Conservation (phyloP, 352 stramenopile species). For the Phytophthora vignae region DNA sequence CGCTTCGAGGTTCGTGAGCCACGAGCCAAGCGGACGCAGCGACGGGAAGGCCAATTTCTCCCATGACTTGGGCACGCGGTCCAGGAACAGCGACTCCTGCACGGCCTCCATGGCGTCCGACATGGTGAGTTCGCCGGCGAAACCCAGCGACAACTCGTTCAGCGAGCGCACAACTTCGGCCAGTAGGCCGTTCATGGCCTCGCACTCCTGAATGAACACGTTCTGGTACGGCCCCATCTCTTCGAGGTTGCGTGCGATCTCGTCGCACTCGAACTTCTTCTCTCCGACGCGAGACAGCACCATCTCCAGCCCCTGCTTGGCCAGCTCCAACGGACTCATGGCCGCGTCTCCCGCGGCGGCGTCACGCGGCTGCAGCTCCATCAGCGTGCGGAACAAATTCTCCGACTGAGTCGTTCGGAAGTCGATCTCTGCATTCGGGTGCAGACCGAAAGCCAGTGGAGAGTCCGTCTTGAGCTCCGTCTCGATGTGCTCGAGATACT, state of each 20-base stretch:
- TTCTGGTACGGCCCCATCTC: constrained; percentile 96
- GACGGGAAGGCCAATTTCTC: constrained; percentile 96
- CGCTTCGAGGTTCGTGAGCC: constrained; percentile 94
- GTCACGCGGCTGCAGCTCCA: constrained; percentile 96
- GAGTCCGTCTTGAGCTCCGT: constrained; percentile 96
- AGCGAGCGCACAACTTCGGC: constrained; percentile 96
- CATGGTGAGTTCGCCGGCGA: constrained; percentile 98
- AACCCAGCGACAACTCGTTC: constrained; percentile 96
- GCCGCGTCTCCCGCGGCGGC: constrained; percentile 84
- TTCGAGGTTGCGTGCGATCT: constrained; percentile 94
- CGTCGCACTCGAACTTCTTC: constrained; percentile 98
- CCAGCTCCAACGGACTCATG: constrained; percentile 94
- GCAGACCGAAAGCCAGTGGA: constrained; percentile 96
- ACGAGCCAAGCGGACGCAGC: constrained; percentile 90
- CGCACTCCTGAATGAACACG: constrained; percentile 98
- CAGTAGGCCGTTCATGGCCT: constrained; percentile 97
- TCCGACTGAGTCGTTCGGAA: constrained; percentile 98
- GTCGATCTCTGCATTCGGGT: constrained; percentile 99
- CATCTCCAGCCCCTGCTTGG: constrained; percentile 91
- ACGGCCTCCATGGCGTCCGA: constrained; percentile 97
- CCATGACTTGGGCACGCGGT: constrained; percentile 94
- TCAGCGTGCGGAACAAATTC: constrained; percentile 95
- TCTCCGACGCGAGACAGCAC: constrained; percentile 96
- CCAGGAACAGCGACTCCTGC: constrained; percentile 94
- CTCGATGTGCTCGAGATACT: constrained; percentile 98